Conservation (phyloP, 768 basidiomycete species). For the Cubamyces sp. region DNA sequence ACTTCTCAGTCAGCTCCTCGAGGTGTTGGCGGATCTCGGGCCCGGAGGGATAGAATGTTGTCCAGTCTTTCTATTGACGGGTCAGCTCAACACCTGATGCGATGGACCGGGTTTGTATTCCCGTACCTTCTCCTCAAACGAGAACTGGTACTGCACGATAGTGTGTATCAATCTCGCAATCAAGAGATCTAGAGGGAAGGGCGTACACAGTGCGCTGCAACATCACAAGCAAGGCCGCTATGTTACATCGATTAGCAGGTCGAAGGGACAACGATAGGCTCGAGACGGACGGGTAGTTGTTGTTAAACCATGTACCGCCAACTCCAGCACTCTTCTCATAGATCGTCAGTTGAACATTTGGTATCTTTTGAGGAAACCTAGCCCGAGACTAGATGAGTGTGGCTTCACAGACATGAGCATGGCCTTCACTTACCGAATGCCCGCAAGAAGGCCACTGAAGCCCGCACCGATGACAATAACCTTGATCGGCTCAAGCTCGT, state of each 20-base stretch:
- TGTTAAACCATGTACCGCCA: constrained; percentile 63
- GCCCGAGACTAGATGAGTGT: not conserved
- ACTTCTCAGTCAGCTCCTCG: constrained; percentile 56
- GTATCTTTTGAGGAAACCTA: constrained; percentile 32
- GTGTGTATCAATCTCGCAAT: not conserved
- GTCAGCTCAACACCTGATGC: too few species aligned
- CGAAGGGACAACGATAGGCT: too few species aligned
- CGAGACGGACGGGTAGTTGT: constrained; percentile 47
- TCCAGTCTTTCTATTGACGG: constrained; percentile 54
- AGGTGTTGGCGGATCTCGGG: constrained; percentile 62
- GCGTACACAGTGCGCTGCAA: constrained; percentile 58
- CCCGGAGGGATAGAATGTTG: constrained; percentile 61
- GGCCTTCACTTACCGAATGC: constrained; percentile 46
- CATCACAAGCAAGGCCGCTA: constrained; percentile 61
- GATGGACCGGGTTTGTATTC: too few species aligned
- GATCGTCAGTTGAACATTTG: constrained; percentile 58
- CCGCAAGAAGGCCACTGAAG: constrained; percentile 62
- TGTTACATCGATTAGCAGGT: not conserved
- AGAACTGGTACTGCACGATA: constrained; percentile 54
- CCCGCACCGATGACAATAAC: constrained; percentile 63
- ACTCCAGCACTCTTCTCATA: constrained; percentile 42
- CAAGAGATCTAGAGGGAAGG: not conserved
- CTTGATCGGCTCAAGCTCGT: constrained; percentile 56
- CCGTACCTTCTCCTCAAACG: constrained; percentile 55
- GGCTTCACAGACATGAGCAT: too few species aligned